Evolutionary conservation across 2,329 filamentous ascomycete genomes (phyloP), one percentile per base, ranked within the genome.

Genomic region (Alternaria angustiovoidea): DNA sequence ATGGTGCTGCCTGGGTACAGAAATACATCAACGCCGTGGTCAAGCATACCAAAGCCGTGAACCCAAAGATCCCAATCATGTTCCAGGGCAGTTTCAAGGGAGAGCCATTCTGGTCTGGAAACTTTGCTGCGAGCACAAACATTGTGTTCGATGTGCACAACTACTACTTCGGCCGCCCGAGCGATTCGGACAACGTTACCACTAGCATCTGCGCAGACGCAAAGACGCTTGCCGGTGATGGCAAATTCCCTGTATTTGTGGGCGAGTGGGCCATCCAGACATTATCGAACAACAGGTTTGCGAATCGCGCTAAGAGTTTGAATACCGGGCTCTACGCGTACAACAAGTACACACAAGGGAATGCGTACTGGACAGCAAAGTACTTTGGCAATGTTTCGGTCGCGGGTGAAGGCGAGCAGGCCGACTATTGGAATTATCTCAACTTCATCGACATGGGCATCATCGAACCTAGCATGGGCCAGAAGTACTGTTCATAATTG

Each of bases 1-100:
- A 59, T 18, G 75, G 71, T 30, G 66, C 70, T 14, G 66, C 64
- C 30, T 80, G 74, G 74, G 67, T 78, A 5, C 63, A 68, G 20
- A 74, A 67, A 8, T 80, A 79, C 67, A 69, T 79, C 49, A 54
- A 59, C 22, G 63, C 53, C 7, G 68, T 70, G 4, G 11, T 67
- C 14, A 3, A 34, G 26, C 53, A 54, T 11, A 47, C 75, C 22
- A 63, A 62, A 9, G 66, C 66, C 11, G 42, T 64, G 7, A 61
- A 67, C 39, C n/a, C 44, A 30, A 64, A 60, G 22, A 59, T 64
- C 16, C 67, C 63, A 11, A 30, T 68, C n/a, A 64, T 68, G 67
- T 48, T 69, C 16, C 65, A 68, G 34, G 67, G 63, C 30, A 59
- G 53, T 26, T 68, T 66, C 61, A 67, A 57, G 42, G 62, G 69